These are phyloP conservation scores for Cladosporium sp. DNA, from an alignment of 2,329 filamentous ascomycete genomes.

Conservation along the genomic window DNA sequence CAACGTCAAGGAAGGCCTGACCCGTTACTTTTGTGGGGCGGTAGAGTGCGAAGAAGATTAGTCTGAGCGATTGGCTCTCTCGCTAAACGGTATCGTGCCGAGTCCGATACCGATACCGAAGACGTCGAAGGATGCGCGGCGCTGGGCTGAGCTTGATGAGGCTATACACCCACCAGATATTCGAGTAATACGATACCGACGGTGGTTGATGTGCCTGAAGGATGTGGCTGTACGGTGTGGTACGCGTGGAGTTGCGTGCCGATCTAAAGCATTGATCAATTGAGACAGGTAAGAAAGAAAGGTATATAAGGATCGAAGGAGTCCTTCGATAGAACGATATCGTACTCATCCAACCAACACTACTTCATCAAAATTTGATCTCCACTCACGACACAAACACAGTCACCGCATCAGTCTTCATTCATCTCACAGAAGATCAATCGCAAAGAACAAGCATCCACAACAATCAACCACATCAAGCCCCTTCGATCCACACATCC, in stretches of 20 bases:
- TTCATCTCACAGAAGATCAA: neutral
- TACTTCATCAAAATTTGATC: neutral
- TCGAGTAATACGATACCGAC: neutral
- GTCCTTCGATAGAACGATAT: neutral
- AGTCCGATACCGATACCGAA: neutral
- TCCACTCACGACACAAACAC: neutral
- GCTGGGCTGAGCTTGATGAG: neutral
- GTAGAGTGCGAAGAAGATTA: neutral
- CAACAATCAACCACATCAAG: neutral
- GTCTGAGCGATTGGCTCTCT: neutral
- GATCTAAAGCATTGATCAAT: neutral
- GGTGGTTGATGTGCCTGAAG: neutral
- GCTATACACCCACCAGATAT: neutral
- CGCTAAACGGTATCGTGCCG: neutral
- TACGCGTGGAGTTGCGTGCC: neutral
- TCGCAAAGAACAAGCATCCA: neutral
- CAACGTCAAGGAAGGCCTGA: neutral
- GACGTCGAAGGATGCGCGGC: neutral
- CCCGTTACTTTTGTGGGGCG: neutral
- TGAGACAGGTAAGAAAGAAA: neutral
- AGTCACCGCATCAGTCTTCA: neutral
- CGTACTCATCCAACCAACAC: neutral
- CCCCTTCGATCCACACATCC: neutral
- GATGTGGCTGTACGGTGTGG: neutral
- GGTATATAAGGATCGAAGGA: neutral